Conservation (phyloP, 495 filamentous ascomycete species). For the Filosporella fistucella region DNA sequence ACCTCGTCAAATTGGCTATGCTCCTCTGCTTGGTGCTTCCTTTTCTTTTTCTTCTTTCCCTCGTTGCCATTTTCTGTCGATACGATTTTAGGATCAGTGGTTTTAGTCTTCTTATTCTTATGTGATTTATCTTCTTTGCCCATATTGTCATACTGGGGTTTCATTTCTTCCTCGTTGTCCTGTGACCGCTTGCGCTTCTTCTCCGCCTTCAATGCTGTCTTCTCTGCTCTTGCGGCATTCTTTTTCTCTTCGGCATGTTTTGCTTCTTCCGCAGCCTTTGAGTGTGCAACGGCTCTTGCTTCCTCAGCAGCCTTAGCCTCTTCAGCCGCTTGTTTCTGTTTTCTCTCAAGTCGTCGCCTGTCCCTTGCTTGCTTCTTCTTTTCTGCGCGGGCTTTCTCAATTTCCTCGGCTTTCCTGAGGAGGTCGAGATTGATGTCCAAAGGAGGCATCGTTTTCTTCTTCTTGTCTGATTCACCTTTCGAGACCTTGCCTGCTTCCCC, state of each 20-base stretch:
- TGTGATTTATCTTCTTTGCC: slow-evolving; percentile 2
- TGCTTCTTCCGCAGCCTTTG: not conserved
- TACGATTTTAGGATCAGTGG: not conserved
- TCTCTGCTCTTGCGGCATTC: not conserved
- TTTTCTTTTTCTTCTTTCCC: slow-evolving; percentile 1
- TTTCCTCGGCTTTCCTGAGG: not conserved
- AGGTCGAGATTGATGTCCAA: not conserved
- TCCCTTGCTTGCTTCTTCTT: slow-evolving; percentile 7
- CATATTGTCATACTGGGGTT: not conserved
- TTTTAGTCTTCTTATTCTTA: slow-evolving; percentile 3
- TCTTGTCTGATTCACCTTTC: not conserved
- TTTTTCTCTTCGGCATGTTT: slow-evolving; percentile 5
- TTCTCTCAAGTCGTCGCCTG: not conserved
- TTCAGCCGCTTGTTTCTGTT: not conserved
- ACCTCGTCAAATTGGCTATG: no score
- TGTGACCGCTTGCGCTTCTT: slow-evolving; percentile 8
- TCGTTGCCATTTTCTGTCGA: slow-evolving; percentile 17
- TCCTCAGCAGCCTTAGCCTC: not conserved
- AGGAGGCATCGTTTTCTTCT: not conserved
- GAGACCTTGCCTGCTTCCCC: not conserved
- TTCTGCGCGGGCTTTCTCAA: not conserved
- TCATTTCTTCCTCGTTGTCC: slow-evolving; percentile 8
- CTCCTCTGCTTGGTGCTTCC: no score
- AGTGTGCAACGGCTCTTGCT: not conserved
- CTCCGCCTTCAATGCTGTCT: not conserved